Evolutionary conservation across 1,284 basidiomycete genomes (phyloP).

Genomic region (Ustilago curta): DNA sequence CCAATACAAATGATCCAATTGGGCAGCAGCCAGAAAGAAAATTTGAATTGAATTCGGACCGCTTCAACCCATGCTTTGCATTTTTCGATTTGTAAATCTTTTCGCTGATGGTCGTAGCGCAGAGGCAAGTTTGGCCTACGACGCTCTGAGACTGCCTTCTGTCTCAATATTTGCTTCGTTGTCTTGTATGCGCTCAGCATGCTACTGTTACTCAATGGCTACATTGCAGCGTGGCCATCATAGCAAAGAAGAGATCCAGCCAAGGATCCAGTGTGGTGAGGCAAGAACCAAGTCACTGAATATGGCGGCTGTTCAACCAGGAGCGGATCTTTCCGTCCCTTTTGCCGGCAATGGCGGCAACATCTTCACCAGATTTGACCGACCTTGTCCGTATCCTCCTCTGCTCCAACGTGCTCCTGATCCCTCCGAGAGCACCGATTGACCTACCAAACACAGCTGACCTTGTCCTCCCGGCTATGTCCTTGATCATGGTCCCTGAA

Average conservation of each 20-base stretch:
- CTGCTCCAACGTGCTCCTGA: not conserved
- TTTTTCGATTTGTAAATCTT: slow-evolving; percentile 2
- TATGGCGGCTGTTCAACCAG: not conserved
- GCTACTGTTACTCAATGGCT: too few relatives aligned
- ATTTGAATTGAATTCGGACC: too few relatives aligned
- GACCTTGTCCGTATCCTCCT: not conserved
- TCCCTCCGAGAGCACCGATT: not conserved
- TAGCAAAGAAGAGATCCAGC: too few relatives aligned
- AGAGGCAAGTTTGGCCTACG: too few relatives aligned
- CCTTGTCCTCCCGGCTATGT: not conserved
- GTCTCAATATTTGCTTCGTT: too few relatives aligned
- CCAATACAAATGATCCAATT: slow-evolving; percentile 7
- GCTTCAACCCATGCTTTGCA: not conserved
- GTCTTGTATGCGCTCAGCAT: too few relatives aligned
- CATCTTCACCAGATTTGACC: not conserved
- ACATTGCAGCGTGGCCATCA: too few relatives aligned
- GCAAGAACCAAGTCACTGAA: too few relatives aligned
- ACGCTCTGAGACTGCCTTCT: too few relatives aligned
- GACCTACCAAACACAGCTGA: not conserved
- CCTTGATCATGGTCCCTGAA: not conserved
- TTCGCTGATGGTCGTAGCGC: too few relatives aligned
- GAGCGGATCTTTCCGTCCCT: slow-evolving; percentile 3
- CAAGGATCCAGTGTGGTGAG: too few relatives aligned
- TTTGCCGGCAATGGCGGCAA: not conserved
- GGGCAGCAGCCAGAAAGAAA: not conserved